phyloP scores from a whole-genome alignment of 2,329 filamentous ascomycete genomes.

The Ceratocystis harringtonii region DNA sequence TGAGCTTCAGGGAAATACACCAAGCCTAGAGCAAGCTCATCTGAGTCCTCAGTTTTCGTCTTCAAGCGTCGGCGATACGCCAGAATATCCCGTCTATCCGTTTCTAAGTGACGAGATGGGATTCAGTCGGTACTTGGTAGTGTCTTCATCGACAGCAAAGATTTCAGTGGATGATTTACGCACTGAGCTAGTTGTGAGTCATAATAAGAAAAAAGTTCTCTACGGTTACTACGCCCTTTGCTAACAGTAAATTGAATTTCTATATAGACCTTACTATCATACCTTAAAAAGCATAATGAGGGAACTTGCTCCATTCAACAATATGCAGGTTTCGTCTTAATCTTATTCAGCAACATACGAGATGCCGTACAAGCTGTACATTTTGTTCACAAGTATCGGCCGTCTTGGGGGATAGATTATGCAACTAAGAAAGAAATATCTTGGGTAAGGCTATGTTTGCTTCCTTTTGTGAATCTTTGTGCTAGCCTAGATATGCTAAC shows the following conservation, averaged over 20 bases:
- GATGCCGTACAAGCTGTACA: neutral
- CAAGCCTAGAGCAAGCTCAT: neutral
- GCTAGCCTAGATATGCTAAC: neutral
- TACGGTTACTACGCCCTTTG: neutral
- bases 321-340: neutral
- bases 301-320: neutral
- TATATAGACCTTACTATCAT: neutral
- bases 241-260: neutral
- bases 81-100: neutral
- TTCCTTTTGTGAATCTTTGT: neutral
- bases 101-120: slow-evolving; percentile 3
- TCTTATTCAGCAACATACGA: neutral
- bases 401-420: neutral
- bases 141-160: neutral
- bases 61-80: neutral
- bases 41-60: neutral
- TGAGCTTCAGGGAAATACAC: neutral
- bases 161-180: neutral
- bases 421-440: slow-evolving; percentile 2
- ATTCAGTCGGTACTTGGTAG: neutral
- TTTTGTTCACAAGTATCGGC: neutral
- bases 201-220: too few relatives aligned
- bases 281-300: neutral
- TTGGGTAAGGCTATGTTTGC: neutral
- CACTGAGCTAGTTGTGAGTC: neutral